Conservation (phyloP, 164 flowering plant species). For the Vitis rupestris region DNA sequence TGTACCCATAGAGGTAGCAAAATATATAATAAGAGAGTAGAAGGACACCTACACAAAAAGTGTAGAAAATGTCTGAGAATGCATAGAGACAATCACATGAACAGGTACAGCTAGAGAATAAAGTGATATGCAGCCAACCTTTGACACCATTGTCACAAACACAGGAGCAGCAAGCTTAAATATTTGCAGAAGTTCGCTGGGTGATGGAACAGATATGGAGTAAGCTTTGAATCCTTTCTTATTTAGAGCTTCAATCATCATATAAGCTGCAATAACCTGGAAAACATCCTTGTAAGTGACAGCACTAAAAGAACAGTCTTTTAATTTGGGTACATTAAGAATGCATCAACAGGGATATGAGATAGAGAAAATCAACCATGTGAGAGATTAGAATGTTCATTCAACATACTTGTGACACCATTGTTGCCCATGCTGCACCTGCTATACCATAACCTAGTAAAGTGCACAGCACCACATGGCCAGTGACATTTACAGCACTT, state of each 20-base stretch:
- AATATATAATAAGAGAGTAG: constrained; percentile 69
- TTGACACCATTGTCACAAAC: constrained; percentile 81
- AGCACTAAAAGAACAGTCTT: not conserved
- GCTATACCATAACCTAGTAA: constrained; percentile 86
- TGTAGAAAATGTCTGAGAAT: constrained; percentile 3
- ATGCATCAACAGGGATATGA: not conserved
- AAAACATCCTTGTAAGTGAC: constrained; percentile 18
- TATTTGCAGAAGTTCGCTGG: constrained; percentile 59
- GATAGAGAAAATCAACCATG: not conserved
- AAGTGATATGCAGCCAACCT: constrained; percentile 45
- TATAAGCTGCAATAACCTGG: constrained; percentile 83
- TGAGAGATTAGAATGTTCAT: not conserved
- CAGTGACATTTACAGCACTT: constrained; percentile 69
- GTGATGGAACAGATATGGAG: constrained; percentile 65
- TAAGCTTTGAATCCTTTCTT: constrained; percentile 76
- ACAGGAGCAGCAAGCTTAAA: constrained; percentile 90
- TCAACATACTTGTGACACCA: constrained; percentile 80
- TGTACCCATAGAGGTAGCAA: constrained; percentile 87
- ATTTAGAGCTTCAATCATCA: constrained; percentile 82
- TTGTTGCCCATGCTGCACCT: constrained; percentile 99
- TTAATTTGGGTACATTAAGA: not conserved
- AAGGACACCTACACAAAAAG: constrained; percentile 59
- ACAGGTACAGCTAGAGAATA: constrained; percentile 2
- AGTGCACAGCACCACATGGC: constrained; percentile 74
- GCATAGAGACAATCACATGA: not conserved